Evolutionary conservation across 2,329 filamentous ascomycete genomes (phyloP).

Genomic region (Penicillium sp.): DNA sequence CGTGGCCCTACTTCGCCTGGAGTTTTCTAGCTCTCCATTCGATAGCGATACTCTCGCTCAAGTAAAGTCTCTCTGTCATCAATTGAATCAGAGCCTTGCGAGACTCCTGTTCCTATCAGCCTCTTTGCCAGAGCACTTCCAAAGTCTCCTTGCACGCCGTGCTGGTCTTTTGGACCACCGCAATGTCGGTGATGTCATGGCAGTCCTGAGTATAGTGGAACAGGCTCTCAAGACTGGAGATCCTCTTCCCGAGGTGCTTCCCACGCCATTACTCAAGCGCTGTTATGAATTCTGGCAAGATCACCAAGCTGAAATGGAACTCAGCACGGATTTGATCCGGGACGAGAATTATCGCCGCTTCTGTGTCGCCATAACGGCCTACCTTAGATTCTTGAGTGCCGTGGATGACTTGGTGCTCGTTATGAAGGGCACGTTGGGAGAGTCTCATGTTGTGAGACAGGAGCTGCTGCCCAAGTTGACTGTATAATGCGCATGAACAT

Average conservation of each 20-base stretch:
- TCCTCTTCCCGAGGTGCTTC: constrained; percentile 54
- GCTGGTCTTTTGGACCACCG: constrained; percentile 50
- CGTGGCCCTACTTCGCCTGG: constrained; percentile 42
- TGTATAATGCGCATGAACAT: constrained; percentile 1
- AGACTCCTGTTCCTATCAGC: constrained; percentile 42
- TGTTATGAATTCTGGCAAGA: constrained; percentile 34
- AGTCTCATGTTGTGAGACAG: constrained; percentile 41
- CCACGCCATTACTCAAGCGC: constrained; percentile 51
- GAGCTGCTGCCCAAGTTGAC: constrained; percentile 19
- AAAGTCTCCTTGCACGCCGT: constrained; percentile 43
- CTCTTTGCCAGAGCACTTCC: constrained; percentile 45
- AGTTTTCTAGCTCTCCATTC: constrained; percentile 47
- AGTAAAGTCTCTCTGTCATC: constrained; percentile 39
- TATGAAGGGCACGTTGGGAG: constrained; percentile 51
- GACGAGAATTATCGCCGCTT: constrained; percentile 52
- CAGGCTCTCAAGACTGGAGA: constrained; percentile 54
- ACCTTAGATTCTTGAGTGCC: constrained; percentile 49
- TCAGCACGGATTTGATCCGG: constrained; percentile 42
- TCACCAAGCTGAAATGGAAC: constrained; percentile 27
- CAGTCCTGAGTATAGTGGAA: constrained; percentile 52
- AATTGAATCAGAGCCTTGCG: constrained; percentile 40
- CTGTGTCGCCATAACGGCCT: constrained; percentile 52
- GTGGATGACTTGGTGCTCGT: constrained; percentile 53
- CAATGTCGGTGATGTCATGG: constrained; percentile 57
- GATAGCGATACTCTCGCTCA: constrained; percentile 38